Base-by-base conservation (phyloP, 371 early-diverging fungal genomes). In the Mortierella sp. region DNA sequence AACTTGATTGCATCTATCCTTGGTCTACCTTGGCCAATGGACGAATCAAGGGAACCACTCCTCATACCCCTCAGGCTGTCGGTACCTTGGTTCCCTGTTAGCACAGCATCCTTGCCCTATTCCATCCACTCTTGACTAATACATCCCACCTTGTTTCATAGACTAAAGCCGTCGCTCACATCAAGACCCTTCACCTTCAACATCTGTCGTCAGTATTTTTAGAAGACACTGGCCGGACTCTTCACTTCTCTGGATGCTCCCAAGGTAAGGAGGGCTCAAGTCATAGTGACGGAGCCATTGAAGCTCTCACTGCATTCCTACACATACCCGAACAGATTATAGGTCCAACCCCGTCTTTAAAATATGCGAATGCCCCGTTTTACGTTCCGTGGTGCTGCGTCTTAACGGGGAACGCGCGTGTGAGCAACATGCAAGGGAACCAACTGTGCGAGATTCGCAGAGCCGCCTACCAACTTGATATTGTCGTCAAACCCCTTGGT, bases 251-350 rank as follows among this genome's bases (percentile, higher is more conserved):
- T 22, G 29, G 29, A n/a, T n/a, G 31, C 29, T 28, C n/a, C 40
- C 52, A 64, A 52, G 57, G 64, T 63, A 61, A 61, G 62, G 62
- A 63, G 50, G 56, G 63, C 56, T 63, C 63, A 54, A 34, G 3
- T 40, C 54, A 24, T 48, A 34, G 57, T 57, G 39, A 34, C 48
- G 48, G 48, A 16, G 48, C 57, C 57, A n/a, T 48, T 57, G 39
- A 1, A 50, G 59, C 48, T 57, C 14, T 44, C 53, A 17, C 21
- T 25, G 24, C 16, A 12, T 21, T 39, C 57, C 39, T 25, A 17
- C 49, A 48, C 34, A 50, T 41, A 39, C 27, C 5, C 40, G 34
- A 40, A 53, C 27, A 16, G 50, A n/a, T 29, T 24, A 13, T 29
- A 25, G n/a, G 24, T 34, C 22, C 45, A 27, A 22, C 58, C 46